These are phyloP conservation scores for Scedosporium aurantiacum DNA, from an alignment of 2,329 filamentous ascomycete species.

Conservation along the genomic window DNA sequence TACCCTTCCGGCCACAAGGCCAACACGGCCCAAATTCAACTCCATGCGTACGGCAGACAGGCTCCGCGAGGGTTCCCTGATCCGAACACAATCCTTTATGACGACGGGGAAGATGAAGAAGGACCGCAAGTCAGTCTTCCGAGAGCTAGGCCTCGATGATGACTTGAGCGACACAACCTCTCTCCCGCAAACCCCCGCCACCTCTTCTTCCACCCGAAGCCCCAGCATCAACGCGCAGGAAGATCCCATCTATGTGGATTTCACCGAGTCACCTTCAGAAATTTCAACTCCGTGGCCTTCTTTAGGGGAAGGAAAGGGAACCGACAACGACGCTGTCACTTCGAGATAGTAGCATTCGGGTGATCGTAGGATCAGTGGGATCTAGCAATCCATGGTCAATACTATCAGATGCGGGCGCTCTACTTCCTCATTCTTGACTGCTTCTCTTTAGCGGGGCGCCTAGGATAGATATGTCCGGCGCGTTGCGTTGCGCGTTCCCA, in stretches of 20 bases:
- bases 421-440: too few relatives aligned
- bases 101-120: conserved; percentile 32
- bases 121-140: conserved; percentile 40
- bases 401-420: too few relatives aligned
- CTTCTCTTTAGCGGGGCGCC: too few relatives aligned
- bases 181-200: not conserved
- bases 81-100: conserved; percentile 28
- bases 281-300: not conserved
- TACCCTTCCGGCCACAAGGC: not conserved
- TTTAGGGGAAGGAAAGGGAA: not conserved
- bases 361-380: too few relatives aligned
- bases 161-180: conserved; percentile 13
- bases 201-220: not conserved
- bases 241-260: not conserved
- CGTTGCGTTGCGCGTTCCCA: too few relatives aligned
- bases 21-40: conserved; percentile 17
- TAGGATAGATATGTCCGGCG: too few relatives aligned
- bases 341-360: too few relatives aligned
- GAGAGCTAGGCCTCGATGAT: conserved; percentile 35
- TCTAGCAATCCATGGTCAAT: too few relatives aligned
- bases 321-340: not conserved
- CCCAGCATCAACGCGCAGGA: not conserved
- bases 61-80: conserved; percentile 34
- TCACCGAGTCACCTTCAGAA: not conserved
- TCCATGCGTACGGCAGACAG: conserved; percentile 39